phyloP scores from a whole-genome alignment of 495 filamentous ascomycete genomes.

The Platismatia glauca region DNA sequence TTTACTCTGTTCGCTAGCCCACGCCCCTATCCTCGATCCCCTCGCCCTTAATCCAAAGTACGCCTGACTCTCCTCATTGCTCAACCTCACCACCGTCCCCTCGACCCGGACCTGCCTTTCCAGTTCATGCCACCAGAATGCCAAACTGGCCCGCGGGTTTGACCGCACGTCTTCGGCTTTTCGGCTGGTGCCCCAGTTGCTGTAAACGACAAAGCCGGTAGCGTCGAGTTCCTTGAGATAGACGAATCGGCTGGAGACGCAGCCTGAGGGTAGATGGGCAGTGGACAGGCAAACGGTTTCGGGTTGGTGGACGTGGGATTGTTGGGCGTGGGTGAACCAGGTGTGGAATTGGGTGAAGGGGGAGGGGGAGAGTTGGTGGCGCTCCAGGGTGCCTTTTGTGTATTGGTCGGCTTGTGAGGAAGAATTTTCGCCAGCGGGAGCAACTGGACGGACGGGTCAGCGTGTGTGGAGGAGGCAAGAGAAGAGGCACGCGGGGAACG shows the following conservation, averaged over 20 bases:
- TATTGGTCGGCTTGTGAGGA: conserved; percentile 18
- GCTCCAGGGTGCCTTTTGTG: conserved; percentile 30
- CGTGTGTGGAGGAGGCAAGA: conserved; percentile 61
- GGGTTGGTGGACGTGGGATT: conserved; percentile 51
- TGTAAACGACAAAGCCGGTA: conserved; percentile 82
- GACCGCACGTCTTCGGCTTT: conserved; percentile 53
- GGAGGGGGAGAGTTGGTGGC: conserved; percentile 48
- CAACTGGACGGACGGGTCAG: conserved; percentile 82
- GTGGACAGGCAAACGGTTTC: conserved; percentile 72
- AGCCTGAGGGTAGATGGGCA: conserved; percentile 73
- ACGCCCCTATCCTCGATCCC: conserved; percentile 79
- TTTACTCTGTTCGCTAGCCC: conserved; percentile 89
- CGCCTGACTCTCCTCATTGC: conserved; percentile 68
- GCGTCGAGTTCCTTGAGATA: conserved; percentile 76
- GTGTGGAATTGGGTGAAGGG: conserved; percentile 61
- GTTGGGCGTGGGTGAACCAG: conserved; percentile 71
- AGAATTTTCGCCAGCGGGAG: conserved; percentile 81
- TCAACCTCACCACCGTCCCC: conserved; percentile 53
- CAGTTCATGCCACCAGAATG: conserved; percentile 79
- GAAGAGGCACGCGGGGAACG: background rate
- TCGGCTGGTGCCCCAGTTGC: conserved; percentile 71
- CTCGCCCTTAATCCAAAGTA: conserved; percentile 74
- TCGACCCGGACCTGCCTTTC: conserved; percentile 62
- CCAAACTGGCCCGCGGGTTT: conserved; percentile 61
- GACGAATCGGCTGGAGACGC: conserved; percentile 74